Base-by-base conservation (phyloP, 192 early-diverging fungal genomes). In the Linnemannia exigua region DNA sequence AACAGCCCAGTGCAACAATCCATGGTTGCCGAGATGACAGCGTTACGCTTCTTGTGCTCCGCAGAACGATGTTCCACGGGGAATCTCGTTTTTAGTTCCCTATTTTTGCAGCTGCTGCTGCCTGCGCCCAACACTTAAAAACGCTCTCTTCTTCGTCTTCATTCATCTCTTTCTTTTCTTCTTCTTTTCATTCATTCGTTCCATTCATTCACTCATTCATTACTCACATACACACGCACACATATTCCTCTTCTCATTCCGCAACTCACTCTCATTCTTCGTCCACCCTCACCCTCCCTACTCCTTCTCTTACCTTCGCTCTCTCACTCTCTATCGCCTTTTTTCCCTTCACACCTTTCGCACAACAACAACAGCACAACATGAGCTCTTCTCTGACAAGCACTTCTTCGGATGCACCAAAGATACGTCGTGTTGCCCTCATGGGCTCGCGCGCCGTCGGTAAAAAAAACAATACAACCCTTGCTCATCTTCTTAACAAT, bases 381-480 rank as follows among this genome's bases (percentile, higher is more conserved):
- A 82, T 82, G 80, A 82, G 80, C 46, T 44, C 83, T 35, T 37
- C 83, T 6, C 25, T 46, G 22, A 58, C 74, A 37, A 76, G 70
- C 58, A 66, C 52, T 31, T 41, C 75, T 25, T 75, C 79, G 19
- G 79, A 79, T 58, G 61, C 88, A 58, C 88, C 91, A 19, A 94
- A 96, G 88, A 89, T 94, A 51, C 90, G 96, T 87, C 94, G 94
- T 82, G 95, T 97, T 58, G 95, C 94, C 20, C 91, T 97, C 11
- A 91, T 96, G 37, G 96, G 96, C 44, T 89, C 94, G 48, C 88
- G 94, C 46, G 94, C 96, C 70, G 95, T 96, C 36, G 95, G 95
- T 89, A 89, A 88, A 88, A 70, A 61, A 19, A 51, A 5, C 12
- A 31, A 41, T 17, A 52, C 31, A 16, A 47, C 16, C 7, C 36